These are phyloP conservation scores for Jimgerdemannia lactiflua DNA, from an alignment of 192 early-diverging fungal species.

Conservation along the genomic window DNA sequence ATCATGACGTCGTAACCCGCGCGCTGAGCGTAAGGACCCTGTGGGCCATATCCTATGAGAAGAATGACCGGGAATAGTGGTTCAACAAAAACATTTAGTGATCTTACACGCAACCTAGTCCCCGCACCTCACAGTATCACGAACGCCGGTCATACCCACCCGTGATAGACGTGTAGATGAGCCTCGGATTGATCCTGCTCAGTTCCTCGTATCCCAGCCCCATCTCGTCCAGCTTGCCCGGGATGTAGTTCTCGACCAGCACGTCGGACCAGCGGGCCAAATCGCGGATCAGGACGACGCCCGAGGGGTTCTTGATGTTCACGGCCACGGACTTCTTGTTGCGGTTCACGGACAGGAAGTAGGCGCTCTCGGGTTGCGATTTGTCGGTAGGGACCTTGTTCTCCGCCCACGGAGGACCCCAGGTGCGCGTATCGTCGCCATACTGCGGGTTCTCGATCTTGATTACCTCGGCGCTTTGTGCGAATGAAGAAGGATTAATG, in stretches of 20 bases:
- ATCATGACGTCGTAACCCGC: conserved; percentile 92
- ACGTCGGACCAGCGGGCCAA: conserved; percentile 74
- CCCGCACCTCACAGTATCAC: no score
- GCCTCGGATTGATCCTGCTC: conserved; percentile 60
- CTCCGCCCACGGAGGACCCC: conserved; percentile 71
- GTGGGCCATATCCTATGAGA: conserved; percentile 74
- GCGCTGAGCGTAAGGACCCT: conserved; percentile 74
- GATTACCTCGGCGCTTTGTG: conserved; percentile 74
- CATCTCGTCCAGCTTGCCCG: conserved; percentile 76
- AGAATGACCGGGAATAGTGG: not conserved
- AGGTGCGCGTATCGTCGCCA: conserved; percentile 89
- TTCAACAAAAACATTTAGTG: not conserved
- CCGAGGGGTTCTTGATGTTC: conserved; percentile 70
- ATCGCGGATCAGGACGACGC: conserved; percentile 59
- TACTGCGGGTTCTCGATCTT: conserved; percentile 83
- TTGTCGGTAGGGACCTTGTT: conserved; percentile 31
- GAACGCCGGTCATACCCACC: conserved; percentile 22
- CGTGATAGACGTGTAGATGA: conserved; percentile 88
- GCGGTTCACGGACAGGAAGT: conserved; percentile 90
- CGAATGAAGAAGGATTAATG: not conserved
- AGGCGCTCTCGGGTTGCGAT: conserved; percentile 66
- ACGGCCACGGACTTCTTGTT: conserved; percentile 91
- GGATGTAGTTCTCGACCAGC: conserved; percentile 90
- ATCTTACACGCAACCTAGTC: no score
- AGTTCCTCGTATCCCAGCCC: conserved; percentile 79